Conservation (phyloP, 2,329 filamentous ascomycete species). For the Botrytis medusae region DNA sequence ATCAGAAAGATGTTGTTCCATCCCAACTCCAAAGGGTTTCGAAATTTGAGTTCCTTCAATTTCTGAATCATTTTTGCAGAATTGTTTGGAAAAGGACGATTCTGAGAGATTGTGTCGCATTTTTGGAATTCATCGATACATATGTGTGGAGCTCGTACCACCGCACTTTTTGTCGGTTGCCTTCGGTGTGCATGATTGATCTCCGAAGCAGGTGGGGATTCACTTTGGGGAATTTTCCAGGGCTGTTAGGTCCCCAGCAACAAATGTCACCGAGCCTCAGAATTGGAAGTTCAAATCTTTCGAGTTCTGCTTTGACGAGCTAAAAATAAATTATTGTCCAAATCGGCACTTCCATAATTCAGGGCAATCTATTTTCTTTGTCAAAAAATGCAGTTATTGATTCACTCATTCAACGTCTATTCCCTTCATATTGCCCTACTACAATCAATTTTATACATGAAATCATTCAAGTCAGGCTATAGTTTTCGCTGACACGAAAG, state of each 20-base stretch:
- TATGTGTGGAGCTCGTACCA: not conserved
- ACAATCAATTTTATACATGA: not conserved
- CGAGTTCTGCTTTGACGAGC: not conserved
- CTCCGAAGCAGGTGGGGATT: slow-evolving; percentile 1
- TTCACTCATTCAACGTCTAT: not conserved
- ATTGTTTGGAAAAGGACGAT: not conserved
- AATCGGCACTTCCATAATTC: not conserved
- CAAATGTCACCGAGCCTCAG: not conserved
- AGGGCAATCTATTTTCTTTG: not conserved
- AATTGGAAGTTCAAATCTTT: not conserved
- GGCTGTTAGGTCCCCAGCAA: not conserved
- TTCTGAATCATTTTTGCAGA: not conserved
- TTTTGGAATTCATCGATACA: not conserved
- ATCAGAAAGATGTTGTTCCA: not conserved
- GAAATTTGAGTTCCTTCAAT: not conserved
- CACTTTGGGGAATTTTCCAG: not conserved
- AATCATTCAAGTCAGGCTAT: not conserved
- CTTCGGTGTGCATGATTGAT: slow-evolving; percentile 10
- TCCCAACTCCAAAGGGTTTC: not conserved
- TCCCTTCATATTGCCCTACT: not conserved
- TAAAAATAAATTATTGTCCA: not conserved
- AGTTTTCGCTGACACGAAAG: not conserved
- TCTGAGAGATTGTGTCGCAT: not conserved
- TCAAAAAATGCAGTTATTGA: not conserved
- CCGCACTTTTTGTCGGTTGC: not conserved